Evolutionary conservation across 2,329 filamentous ascomycete genomes (phyloP), one percentile per base, ranked within the genome.

Genomic region (Macrophomina phaseolina): DNA sequence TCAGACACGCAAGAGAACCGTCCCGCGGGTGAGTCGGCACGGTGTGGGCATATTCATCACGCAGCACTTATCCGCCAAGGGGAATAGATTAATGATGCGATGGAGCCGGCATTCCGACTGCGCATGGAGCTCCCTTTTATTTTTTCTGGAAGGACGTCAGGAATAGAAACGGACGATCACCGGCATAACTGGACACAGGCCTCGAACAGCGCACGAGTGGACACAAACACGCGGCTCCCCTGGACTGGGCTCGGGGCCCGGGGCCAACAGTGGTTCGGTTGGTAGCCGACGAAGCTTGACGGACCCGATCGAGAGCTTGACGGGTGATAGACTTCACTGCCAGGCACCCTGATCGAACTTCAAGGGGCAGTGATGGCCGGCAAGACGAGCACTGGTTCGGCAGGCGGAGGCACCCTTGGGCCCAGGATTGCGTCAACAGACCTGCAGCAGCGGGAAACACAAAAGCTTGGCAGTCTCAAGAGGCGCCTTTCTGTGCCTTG

Each of bases 391-490:
- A 16, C 11, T 56, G 42, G 42, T 45, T 45, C 42, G 42, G 16
- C 42, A n/a, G 11, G 11, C 42, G 16, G 42, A 16, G 9, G 45
- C 45, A 7, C 8, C 36, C 52, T 30, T n/a, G 42, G 40, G 30
- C 38, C 30, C 14, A n/a, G 16, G 58, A 49, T 48, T 38, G 58
- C 58, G 58, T 62, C 36, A 7, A 8, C 4, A 42, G n/a, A 38
- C 2, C 23, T 23, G 23, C 11, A 11, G 45, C 45, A n/a, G 46
- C 48, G 45, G 40, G 58, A 62, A 49, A 38, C 42, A 23, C 23
- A 23, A 62, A 62, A 62, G 58, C 42, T 51, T 64, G 56, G 42
- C 56, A 16, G 42, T 61, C 38, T 45, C 56, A 61, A 30, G 40
- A 61, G 40, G 40, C 56, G 56, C 56, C 40, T n/a, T 5, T 23